Evolutionary conservation across 2,329 filamentous ascomycete genomes (phyloP).

Genomic region (Trichoderma gracile): DNA sequence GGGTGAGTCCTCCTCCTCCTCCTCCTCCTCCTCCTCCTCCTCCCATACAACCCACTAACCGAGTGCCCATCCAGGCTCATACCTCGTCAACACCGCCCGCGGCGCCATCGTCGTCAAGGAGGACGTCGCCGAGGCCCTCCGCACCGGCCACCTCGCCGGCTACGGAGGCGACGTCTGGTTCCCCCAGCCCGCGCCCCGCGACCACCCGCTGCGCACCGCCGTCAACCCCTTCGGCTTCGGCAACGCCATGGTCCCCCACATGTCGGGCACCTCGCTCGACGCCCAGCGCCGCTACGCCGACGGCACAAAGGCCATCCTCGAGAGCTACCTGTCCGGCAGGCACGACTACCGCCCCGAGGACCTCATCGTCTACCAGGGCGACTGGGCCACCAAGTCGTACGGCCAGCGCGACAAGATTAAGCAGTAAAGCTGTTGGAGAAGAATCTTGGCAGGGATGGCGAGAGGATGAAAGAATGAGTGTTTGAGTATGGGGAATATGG

Average conservation of each 20-base stretch:
- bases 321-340: conserved; percentile 85
- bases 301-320: conserved; percentile 84
- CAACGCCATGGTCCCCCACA: conserved; percentile 98
- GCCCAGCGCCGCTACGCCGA: conserved; percentile 90
- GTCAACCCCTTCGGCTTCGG: conserved; percentile 95
- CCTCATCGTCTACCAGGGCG: conserved; percentile 83
- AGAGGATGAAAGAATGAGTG: too few species aligned
- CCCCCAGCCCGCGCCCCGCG: conserved; percentile 92
- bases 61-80: conserved; percentile 62
- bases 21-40: too few species aligned
- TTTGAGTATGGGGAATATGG: too few species aligned
- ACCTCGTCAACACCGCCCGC: conserved; percentile 98
- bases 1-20: too few species aligned
- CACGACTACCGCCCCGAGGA: conserved; percentile 89
- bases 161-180: conserved; percentile 94
- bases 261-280: conserved; percentile 98
- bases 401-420: conserved; percentile 65
- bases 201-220: conserved; percentile 89
- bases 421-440: too few species aligned
- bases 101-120: conserved; percentile 99
- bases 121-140: conserved; percentile 91
- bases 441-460: too few species aligned
- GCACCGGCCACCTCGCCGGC: conserved; percentile 84
- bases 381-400: conserved; percentile 94
- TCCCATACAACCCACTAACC: not conserved